Base-by-base conservation (phyloP, 106 monocot species). In the Agapanthus africanus region DNA sequence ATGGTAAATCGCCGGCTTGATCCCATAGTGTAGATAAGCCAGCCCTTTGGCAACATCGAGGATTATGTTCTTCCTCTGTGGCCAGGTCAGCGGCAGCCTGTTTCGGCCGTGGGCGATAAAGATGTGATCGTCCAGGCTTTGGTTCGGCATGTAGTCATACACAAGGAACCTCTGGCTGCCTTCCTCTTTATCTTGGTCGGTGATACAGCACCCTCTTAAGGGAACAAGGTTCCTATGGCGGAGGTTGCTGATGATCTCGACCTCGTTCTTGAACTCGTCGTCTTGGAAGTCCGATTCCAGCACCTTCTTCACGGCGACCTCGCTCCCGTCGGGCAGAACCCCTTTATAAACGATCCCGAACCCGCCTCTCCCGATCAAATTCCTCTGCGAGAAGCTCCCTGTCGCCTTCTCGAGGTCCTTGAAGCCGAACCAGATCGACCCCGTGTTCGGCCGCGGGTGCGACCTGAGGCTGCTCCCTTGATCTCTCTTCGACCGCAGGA, bases 191-290 rank as follows among this genome's bases (percentile, higher is more conserved):
- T 72, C 87, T 59, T 73, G 73, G 26, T 72, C 70, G 62, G 82
- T 69, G 54, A 88, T 92, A 78, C 92, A 88, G 72, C 85, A 92
- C 11, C 92, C 92, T 14, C 92, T 64, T 40, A 88, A 72, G 16
- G 88, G 88, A n/a, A 88, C 88, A 51, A 92, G 70, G 28, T 87
- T 91, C 8, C 91, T 80, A 81, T 91, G 91, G 21, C 84, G 64
- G 47, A 91, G 75, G 34, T 82, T 65, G 77, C 87, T 87, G 74
- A 91, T 84, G 46, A 91, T 87, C 66, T 84, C 87, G 16, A 91
- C 87, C 73, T 87, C 87, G 67, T 90, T 93, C 70, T 79, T 73
- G 80, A 93, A 93, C 37, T 86, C 85, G 37, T 89, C 86, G 33
- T 86, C 81, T 22, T 86, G 79, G 63, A 82, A 69, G 18, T 82